Percentiles rank a stretch among this genome's conserved stretches.
These are phyloP conservation scores for Gossypium thurberi DNA, from an alignment of 345 rosid genomes.

Conservation along the genomic window DNA sequence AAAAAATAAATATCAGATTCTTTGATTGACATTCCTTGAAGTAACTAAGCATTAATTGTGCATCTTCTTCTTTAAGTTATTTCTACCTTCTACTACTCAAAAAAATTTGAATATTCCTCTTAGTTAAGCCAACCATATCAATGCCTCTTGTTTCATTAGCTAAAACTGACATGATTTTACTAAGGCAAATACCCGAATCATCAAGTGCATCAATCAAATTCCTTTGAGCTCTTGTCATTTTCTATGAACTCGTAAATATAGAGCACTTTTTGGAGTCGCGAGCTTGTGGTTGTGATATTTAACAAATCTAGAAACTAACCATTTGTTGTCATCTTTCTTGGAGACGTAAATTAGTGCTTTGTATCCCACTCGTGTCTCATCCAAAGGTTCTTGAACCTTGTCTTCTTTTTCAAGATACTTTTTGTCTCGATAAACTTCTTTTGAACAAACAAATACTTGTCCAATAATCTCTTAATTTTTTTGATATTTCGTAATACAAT, in stretches of 20 bases:
- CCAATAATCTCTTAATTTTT: no score
- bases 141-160: no score
- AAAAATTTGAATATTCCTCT: no score
- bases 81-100: background rate
- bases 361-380: background rate
- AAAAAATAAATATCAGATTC: no score
- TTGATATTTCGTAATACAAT: no score
- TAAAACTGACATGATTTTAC: background rate
- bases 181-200: background rate
- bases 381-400: no score
- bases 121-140: no score
- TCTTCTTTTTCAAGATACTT: no score
- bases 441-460: background rate
- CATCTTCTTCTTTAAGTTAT: no score
- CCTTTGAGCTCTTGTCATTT: background rate
- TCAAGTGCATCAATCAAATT: background rate
- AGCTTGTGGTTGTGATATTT: background rate
- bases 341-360: no score
- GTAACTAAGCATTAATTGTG: no score
- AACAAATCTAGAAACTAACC: background rate
- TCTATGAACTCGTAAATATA: background rate
- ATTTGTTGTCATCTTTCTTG: background rate
- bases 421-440: background rate
- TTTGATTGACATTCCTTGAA: no score
- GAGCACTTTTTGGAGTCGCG: background rate